phyloP scores from a whole-genome alignment of 2,329 filamentous ascomycete genomes.

The Colletotrichum sp. region DNA sequence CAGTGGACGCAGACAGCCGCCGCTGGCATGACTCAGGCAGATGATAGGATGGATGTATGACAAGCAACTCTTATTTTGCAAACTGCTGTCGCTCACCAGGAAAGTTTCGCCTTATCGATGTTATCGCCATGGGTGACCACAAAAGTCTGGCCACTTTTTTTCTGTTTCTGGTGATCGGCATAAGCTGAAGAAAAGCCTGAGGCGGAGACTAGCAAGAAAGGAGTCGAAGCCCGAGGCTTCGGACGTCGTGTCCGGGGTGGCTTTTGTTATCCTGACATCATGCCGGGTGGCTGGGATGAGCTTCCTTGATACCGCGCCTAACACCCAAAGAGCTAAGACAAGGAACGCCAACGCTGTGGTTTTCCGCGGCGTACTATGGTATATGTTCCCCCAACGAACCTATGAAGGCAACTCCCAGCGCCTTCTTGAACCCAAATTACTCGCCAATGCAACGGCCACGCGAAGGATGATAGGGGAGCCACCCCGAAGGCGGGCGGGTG shows the following conservation, averaged over 20 bases:
- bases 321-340: neutral
- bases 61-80: neutral
- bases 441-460: neutral
- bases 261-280: neutral
- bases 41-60: slow-evolving; percentile 17
- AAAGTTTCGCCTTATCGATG: neutral
- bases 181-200: neutral
- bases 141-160: neutral
- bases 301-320: neutral
- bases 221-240: neutral
- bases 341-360: neutral
- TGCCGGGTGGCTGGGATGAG: neutral
- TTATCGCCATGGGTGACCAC: neutral
- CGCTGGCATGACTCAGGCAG: slow-evolving; percentile 11
- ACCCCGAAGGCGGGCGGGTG: slow-evolving; percentile 12
- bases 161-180: neutral
- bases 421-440: neutral
- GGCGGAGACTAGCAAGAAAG: neutral
- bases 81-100: neutral
- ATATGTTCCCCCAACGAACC: neutral
- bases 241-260: neutral
- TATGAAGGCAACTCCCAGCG: neutral
- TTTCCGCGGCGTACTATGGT: neutral
- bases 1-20: slow-evolving; percentile 28
- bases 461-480: slow-evolving; percentile 3